These are phyloP conservation scores for Avena insularis DNA, from an alignment of 176 grass and related monocot genomes.

Conservation along the genomic window DNA sequence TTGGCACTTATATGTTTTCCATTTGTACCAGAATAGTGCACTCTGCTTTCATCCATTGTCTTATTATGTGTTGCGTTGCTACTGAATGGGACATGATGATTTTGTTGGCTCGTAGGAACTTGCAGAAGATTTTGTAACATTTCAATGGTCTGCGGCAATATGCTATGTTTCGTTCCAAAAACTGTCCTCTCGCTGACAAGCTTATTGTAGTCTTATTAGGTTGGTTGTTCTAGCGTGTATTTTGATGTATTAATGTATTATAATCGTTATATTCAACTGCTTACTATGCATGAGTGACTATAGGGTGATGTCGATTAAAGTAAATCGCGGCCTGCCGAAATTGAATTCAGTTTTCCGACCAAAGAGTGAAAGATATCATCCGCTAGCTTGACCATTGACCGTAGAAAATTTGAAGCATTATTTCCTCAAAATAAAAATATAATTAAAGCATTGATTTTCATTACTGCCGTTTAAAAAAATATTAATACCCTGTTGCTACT, in stretches of 20 bases:
- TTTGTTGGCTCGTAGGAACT: not conserved
- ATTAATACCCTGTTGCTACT: not conserved
- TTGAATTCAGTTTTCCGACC: not conserved
- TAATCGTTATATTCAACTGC: constrained; percentile 2
- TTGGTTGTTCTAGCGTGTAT: not conserved
- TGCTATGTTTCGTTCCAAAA: not conserved
- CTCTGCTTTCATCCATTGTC: not conserved
- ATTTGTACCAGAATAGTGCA: not conserved
- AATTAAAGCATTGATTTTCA: not conserved
- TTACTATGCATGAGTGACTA: not conserved
- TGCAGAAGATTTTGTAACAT: not conserved
- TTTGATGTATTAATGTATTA: not conserved
- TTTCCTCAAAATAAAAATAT: not conserved
- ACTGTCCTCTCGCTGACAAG: not conserved
- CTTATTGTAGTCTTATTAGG: not conserved
- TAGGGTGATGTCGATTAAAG: not conserved
- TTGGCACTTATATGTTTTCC: not conserved
- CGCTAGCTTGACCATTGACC: not conserved
- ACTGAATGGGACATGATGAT: not conserved
- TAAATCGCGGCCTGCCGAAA: not conserved
- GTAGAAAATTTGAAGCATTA: not conserved
- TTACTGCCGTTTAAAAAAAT: not conserved
- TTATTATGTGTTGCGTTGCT: not conserved
- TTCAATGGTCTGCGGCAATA: not conserved
- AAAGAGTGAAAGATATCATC: not conserved